Evolutionary conservation across 2,329 filamentous ascomycete genomes (phyloP), one percentile per base, ranked within the genome.

Genomic region (Beauveria bassiana): DNA sequence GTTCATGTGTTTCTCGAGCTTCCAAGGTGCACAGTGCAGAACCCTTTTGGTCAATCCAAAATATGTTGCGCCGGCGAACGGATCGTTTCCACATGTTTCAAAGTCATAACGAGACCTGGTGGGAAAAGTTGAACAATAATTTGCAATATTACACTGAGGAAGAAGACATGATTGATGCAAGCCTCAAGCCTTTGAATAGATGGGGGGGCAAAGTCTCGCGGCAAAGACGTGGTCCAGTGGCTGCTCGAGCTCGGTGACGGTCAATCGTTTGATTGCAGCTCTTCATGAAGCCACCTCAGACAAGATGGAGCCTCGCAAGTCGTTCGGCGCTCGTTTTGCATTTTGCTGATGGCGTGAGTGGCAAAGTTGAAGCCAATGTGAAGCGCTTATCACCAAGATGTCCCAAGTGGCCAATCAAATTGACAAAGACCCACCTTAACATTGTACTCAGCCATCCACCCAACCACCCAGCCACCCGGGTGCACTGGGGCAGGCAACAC

Each of bases 381-480:
- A 14, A 34, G 31, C 31, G 12, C 31, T 22, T 22, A 34, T 14
- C 31, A 34, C 31, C 31, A 34, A 34, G 22, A 5, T 12, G 1
- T 5, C 31, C 14, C 31, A 34, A 34, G 10, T 34, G 31, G 5
- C 31, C 31, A 34, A 34, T 34, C 31, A 34, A 34, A 34, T 5
- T 34, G 31, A 34, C 14, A 2, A 14, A 14, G 31, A 34, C 51
- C 51, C 51, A 26, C 51, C 40, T 53, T 53, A 26, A 9, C 14
- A 16, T 12, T 22, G 28, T 18, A 22, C 53, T 56, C 53, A 56
- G 53, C 53, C 53, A 56, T 42, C 42, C 3, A 14, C 53, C 53
- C 53, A 56, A 42, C 53, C 53, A 56, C 53, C 53, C 53, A 56
- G 53, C 53, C 53, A 56, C 53, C 24, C 40, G 14, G 38, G 3